Base-by-base conservation (phyloP, 768 basidiomycete species). In the Pleurotus pulmonarius region DNA sequence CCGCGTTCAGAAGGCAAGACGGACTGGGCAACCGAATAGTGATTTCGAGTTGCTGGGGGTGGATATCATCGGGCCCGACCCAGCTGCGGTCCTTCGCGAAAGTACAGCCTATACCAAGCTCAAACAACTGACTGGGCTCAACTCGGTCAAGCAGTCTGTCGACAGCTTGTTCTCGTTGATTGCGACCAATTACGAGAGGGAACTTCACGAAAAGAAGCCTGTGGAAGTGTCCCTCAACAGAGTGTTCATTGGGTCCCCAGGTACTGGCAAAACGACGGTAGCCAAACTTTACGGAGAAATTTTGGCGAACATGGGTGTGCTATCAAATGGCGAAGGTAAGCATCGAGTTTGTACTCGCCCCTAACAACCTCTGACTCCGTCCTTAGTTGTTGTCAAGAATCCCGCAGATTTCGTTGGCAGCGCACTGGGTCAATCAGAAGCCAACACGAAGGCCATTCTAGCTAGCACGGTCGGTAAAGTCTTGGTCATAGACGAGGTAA, bases 271-370 rank as follows among this genome's bases (percentile, higher is more conserved):
- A 65, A 89, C 87, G 1, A 83, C 83, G 0, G 86, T 89, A 0
- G 86, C 83, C 0, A 82, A 80, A 61, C 63, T 86, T 3, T 89
- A 88, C 59, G 87, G 87, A 0, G 76, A 78, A 56, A 82, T 87
- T 46, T 65, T 89, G 11, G 78, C 73, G 0, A 85, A 87, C 48
- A 64, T 89, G 1, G 78, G 80, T 3, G 64, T 89, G n/a, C 64
- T 89, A n/a, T 86, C 83, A 64, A 87, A 85, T 41, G 85, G 84
- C 7, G 87, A 89, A 81, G 86, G 87, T 84, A 56, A 60, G 70
- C 20, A 20, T 16, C 11, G 16, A 20, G 20, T 34, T 34, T 8
- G 11, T 34, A 3, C 29, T 29, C 29, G 29, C 29, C 26, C 11
- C 29, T 29, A 1, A 29, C 29, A 26, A 20, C 24, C 22, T 12